These are phyloP conservation scores for Gryganskiella cystojenkinii DNA, from an alignment of 192 early-diverging fungal species.

Conservation along the genomic window DNA sequence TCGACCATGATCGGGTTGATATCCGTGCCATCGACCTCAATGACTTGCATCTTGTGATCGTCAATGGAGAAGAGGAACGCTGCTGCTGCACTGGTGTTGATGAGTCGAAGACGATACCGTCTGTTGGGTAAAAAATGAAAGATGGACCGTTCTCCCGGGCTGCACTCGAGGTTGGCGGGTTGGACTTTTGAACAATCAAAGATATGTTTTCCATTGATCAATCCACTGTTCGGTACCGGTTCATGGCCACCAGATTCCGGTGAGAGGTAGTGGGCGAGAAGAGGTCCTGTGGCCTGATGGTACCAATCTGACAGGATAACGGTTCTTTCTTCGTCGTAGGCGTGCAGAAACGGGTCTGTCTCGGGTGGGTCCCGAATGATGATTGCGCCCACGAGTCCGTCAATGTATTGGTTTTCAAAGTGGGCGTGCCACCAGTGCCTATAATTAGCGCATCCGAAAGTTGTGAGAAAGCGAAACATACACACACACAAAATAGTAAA, in stretches of 20 bases:
- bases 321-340: constrained; percentile 56
- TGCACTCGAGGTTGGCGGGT: constrained; percentile 23
- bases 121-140: constrained; percentile 42
- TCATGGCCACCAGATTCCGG: constrained; percentile 17
- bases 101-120: constrained; percentile 69
- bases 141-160: constrained; percentile 18
- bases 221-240: constrained; percentile 57
- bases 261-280: constrained; percentile 13
- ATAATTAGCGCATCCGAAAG: constrained; percentile 28
- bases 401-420: constrained; percentile 53
- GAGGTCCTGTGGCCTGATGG: constrained; percentile 38
- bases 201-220: constrained; percentile 60
- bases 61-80: constrained; percentile 76
- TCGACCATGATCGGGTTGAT: constrained; percentile 42
- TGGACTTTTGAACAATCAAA: constrained; percentile 51
- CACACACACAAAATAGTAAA: too few species aligned
- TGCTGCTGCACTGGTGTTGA: constrained; percentile 70
- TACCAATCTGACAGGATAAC: constrained; percentile 56
- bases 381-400: constrained; percentile 52
- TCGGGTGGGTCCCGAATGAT: constrained; percentile 53
- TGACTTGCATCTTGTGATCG: constrained; percentile 71
- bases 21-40: constrained; percentile 75
- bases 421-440: constrained; percentile 60
- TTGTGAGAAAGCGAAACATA: too few species aligned
- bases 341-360: constrained; percentile 36